These are phyloP conservation scores for Yarrowia porcina DNA, from an alignment of 805 yeast genomes.

Conservation along the genomic window DNA sequence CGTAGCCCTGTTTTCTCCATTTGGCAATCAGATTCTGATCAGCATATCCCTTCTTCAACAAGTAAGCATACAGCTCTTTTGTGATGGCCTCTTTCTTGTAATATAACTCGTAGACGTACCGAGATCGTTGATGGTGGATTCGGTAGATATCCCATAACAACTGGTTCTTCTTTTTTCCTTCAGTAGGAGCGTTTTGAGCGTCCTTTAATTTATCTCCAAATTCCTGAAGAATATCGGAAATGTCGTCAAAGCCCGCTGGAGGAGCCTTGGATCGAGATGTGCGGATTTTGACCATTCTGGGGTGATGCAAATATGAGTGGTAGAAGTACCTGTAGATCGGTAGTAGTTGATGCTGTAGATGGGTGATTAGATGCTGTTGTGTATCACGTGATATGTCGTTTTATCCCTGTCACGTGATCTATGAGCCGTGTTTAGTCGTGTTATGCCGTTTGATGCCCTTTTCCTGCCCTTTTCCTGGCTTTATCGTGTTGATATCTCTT, in stretches of 20 bases:
- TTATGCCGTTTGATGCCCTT: too few species aligned
- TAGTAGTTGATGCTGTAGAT: too few species aligned
- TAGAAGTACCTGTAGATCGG: too few species aligned
- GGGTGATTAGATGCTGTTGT: background rate
- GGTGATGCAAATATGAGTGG: too few species aligned
- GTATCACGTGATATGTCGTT: background rate
- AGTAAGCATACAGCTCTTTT: slow-evolving; percentile 67
- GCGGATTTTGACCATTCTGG: slow-evolving; percentile 28
- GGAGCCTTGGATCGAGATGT: slow-evolving; percentile 49
- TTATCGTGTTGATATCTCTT: too few species aligned
- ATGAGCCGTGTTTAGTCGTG: too few species aligned
- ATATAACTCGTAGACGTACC: slow-evolving; percentile 71
- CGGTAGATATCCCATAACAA: slow-evolving; percentile 67
- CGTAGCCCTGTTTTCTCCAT: slow-evolving; percentile 84
- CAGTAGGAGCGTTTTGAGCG: slow-evolving; percentile 29
- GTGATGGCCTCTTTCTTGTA: slow-evolving; percentile 69
- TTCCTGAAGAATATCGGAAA: slow-evolving; percentile 62
- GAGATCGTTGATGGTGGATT: slow-evolving; percentile 68
- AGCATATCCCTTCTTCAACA: slow-evolving; percentile 60
- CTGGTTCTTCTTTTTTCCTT: slow-evolving; percentile 50
- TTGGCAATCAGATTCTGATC: slow-evolving; percentile 75
- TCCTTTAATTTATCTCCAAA: slow-evolving; percentile 58
- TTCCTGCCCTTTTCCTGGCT: too few species aligned
- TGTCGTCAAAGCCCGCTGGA: slow-evolving; percentile 70
- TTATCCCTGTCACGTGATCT: background rate